Evolutionary conservation across 257 asterid species (phyloP).

Genomic region (Petrea volubilis): DNA sequence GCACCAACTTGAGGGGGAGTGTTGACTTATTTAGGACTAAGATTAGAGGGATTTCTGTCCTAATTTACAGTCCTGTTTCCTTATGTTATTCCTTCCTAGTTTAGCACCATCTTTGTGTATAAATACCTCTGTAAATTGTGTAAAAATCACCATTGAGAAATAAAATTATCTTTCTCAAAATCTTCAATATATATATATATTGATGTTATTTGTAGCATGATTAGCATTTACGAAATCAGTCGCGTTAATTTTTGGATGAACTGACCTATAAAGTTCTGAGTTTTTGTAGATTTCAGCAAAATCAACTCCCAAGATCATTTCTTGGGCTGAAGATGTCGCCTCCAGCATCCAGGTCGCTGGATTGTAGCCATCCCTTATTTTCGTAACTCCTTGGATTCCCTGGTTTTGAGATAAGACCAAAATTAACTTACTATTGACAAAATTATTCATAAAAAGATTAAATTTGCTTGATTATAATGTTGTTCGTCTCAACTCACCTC

Average conservation of each 20-base stretch:
- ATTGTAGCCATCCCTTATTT: slow-evolving; percentile 48
- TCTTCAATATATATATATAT: too few species aligned
- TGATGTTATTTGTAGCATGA: not conserved
- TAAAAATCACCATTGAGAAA: too few species aligned
- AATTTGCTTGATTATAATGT: not conserved
- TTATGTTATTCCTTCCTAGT: too few species aligned
- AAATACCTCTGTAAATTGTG: too few species aligned
- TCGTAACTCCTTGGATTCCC: slow-evolving; percentile 53
- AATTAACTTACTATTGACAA: not conserved
- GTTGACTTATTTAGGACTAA: too few species aligned
- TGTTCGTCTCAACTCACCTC: slow-evolving; percentile 36
- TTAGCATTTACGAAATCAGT: not conserved
- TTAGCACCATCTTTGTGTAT: too few species aligned
- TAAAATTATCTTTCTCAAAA: too few species aligned
- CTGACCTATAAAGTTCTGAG: slow-evolving; percentile 51
- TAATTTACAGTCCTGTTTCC: too few species aligned
- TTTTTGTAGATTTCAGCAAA: slow-evolving; percentile 46
- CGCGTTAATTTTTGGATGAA: not conserved
- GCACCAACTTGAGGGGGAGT: too few species aligned
- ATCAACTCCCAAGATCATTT: slow-evolving; percentile 46
- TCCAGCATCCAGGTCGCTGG: slow-evolving; percentile 79
- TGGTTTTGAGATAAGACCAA: slow-evolving; percentile 6
- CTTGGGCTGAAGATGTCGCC: slow-evolving; percentile 55
- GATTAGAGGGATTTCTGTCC: too few species aligned
- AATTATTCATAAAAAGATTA: not conserved